phyloP scores from a whole-genome alignment of 78 protist genomes.

The slime mould (Dictyostelium discoideum) region DNA sequence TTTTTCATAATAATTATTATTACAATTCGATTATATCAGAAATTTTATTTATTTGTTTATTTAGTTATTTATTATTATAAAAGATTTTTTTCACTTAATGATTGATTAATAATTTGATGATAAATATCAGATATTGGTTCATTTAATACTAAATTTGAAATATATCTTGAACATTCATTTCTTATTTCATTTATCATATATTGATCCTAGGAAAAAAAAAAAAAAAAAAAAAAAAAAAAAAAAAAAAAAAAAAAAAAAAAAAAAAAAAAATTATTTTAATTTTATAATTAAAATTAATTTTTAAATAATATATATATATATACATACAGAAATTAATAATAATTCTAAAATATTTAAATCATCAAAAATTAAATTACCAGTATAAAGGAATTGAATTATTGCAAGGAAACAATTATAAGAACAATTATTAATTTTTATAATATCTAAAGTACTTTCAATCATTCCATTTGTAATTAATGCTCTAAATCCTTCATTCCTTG shows the following conservation, averaged over 20 bases:
- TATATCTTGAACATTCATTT: slow-evolving; percentile 11
- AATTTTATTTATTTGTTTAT: too few relatives aligned
- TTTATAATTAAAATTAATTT: not conserved
- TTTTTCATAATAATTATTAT: too few relatives aligned
- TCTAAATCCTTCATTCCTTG: slow-evolving; percentile 42
- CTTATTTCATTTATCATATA: slow-evolving; percentile 39
- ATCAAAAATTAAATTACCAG: not conserved
- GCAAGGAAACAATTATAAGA: slow-evolving; percentile 10
- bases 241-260: not conserved
- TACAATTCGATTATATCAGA: too few relatives aligned
- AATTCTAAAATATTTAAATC: slow-evolving; percentile 33
- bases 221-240: not conserved
- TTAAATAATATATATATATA: not conserved
- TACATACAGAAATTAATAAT: slow-evolving; percentile 8
- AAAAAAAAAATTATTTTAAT: not conserved
- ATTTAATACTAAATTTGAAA: not conserved
- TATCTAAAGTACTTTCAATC: slow-evolving; percentile 34
- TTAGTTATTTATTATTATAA: too few relatives aligned
- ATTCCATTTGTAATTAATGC: slow-evolving; percentile 56
- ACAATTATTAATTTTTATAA: not conserved
- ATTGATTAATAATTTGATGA: not conserved
- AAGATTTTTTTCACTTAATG: not conserved
- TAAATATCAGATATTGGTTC: not conserved
- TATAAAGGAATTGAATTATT: slow-evolving; percentile 11
- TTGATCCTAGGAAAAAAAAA: not conserved